Conservation (phyloP, 1,284 basidiomycete genomes). For the Gymnopus androsaceus region DNA sequence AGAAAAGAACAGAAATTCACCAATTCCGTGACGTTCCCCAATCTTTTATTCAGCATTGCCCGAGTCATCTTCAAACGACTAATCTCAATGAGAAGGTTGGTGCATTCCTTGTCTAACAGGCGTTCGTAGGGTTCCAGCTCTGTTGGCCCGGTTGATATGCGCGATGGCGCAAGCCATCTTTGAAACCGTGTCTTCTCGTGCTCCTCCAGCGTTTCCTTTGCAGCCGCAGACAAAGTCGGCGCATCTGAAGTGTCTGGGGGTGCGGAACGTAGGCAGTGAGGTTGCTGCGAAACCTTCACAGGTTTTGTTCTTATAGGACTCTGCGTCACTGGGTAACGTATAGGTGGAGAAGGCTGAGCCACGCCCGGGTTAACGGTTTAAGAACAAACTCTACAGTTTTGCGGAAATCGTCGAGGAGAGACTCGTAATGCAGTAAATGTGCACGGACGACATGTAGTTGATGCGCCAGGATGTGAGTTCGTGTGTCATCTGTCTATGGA, state of each 20-base stretch:
- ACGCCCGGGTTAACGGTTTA: constrained; percentile 43
- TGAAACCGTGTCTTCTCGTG: background rate
- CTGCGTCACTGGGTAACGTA: background rate
- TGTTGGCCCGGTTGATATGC: constrained; percentile 7
- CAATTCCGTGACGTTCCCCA: constrained; percentile 57
- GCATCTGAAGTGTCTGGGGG: background rate
- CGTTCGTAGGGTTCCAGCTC: constrained; percentile 13
- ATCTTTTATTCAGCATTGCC: constrained; percentile 44
- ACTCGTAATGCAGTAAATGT: constrained; percentile 52
- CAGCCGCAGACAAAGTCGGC: constrained; percentile 4
- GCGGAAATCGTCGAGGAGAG: constrained; percentile 51
- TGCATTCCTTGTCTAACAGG: constrained; percentile 45
- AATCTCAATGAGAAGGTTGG: constrained; percentile 46
- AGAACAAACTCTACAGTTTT: constrained; percentile 49
- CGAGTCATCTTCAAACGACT: constrained; percentile 44
- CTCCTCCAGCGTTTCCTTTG: constrained; percentile 3
- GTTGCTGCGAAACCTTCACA: background rate
- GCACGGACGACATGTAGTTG: constrained; percentile 56
- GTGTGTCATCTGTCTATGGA: constrained; percentile 10
- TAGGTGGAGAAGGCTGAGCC: background rate
- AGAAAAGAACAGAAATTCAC: no score
- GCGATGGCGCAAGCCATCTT: no score
- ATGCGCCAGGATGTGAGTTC: constrained; percentile 36
- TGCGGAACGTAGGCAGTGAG: background rate
- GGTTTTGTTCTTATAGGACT: background rate